Conservation (phyloP, 2,329 filamentous ascomycete genomes). For the Verticillium nubilum region DNA sequence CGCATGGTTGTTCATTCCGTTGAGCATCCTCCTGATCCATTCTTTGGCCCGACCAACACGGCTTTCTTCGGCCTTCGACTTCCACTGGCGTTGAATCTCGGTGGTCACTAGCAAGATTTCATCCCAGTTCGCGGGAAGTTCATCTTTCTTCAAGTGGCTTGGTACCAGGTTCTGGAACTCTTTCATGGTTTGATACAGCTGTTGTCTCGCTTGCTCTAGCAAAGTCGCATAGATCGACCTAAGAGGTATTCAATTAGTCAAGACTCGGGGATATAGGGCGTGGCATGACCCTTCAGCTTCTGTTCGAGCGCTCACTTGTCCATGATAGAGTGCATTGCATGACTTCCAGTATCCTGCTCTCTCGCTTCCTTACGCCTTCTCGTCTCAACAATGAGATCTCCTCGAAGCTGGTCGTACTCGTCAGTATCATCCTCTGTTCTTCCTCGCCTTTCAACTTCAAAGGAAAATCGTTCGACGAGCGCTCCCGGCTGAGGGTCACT, state of each 20-base stretch:
- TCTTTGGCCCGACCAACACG: constrained; percentile 4
- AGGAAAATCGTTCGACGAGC: constrained; percentile 9
- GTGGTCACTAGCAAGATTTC: constrained; percentile 1
- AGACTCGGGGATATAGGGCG: too few relatives aligned
- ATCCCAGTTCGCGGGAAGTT: constrained; percentile 3
- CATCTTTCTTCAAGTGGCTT: neutral
- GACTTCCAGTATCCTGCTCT: neutral
- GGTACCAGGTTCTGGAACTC: constrained; percentile 6
- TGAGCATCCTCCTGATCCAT: constrained; percentile 9
- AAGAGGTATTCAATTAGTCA: too few relatives aligned
- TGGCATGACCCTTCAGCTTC: too few relatives aligned
- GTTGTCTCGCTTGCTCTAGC: constrained; percentile 2
- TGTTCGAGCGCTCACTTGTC: too few relatives aligned
- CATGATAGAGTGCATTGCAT: too few relatives aligned
- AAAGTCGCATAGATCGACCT: constrained; percentile 1
- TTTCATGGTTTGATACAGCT: constrained; percentile 7
- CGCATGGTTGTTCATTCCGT: constrained; percentile 12
- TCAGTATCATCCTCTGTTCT: neutral
- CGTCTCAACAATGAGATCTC: constrained; percentile 1
- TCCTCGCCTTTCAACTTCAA: constrained; percentile 4
- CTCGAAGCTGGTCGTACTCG: constrained; percentile 5
- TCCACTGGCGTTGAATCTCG: constrained; percentile 6
- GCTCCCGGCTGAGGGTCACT: constrained; percentile 5
- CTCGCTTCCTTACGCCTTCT: neutral
- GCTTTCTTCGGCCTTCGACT: constrained; percentile 3